These are phyloP conservation scores for Dimargaris cristalligena DNA, from an alignment of 192 early-diverging fungal species.

Conservation along the genomic window DNA sequence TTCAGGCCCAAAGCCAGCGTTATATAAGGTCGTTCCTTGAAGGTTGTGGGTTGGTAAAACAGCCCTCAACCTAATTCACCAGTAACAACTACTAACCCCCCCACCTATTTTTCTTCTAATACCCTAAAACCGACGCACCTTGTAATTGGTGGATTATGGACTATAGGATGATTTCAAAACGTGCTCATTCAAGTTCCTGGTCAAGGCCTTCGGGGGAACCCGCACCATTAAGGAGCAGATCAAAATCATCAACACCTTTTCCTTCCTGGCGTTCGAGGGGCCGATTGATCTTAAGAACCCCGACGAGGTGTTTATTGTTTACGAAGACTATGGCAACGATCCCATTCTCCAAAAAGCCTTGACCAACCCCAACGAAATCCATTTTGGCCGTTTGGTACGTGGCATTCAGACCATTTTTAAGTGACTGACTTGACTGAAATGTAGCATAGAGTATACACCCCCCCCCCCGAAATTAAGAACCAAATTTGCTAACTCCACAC, in stretches of 20 bases:
- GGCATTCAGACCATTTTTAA: too few relatives aligned
- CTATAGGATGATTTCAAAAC: constrained; percentile 29
- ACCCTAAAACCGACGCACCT: constrained; percentile 2
- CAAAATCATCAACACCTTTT: constrained; percentile 61
- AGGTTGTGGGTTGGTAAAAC: too few relatives aligned
- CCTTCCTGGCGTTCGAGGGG: constrained; percentile 72
- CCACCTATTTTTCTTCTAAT: too few relatives aligned
- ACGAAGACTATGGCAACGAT: constrained; percentile 61
- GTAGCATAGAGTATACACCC: constrained; percentile 1
- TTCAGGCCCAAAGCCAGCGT: too few relatives aligned
- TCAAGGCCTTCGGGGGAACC: constrained; percentile 60
- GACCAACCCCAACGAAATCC: constrained; percentile 24
- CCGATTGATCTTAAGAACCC: constrained; percentile 70
- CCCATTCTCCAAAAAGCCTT: constrained; percentile 16
- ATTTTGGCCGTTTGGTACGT: constrained; percentile 50
- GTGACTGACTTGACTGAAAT: too few relatives aligned
- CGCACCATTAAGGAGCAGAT: constrained; percentile 57
- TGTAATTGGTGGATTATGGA: not conserved
- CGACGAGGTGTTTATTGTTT: constrained; percentile 49
- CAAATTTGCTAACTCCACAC: not conserved
- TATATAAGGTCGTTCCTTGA: too few relatives aligned
- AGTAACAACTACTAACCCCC: too few relatives aligned
- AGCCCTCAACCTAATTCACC: too few relatives aligned
- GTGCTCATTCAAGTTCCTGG: constrained; percentile 54
- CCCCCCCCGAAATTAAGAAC: not conserved